Evolutionary conservation across 140 eudicot species (phyloP).

Genomic region (Cichorium intybus): DNA sequence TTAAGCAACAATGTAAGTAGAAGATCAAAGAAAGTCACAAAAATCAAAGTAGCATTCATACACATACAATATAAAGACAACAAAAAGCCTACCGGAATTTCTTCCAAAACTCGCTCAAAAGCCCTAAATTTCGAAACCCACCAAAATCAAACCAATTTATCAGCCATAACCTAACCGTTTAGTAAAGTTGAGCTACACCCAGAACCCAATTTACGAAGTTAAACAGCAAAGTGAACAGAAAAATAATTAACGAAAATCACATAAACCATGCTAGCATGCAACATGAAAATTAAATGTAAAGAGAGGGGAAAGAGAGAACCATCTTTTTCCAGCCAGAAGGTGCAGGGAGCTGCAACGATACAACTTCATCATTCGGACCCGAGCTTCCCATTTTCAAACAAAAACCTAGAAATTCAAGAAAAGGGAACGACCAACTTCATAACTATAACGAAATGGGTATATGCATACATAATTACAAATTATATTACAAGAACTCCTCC

Average conservation of each 20-base stretch:
- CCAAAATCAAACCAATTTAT: slow-evolving; percentile 4
- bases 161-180: slow-evolving; percentile 3
- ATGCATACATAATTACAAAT: no score
- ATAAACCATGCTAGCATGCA: neutral
- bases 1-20: slow-evolving; percentile 3
- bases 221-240: neutral
- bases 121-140: slow-evolving; percentile 15
- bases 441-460: neutral
- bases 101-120: neutral
- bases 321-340: slow-evolving; percentile 61
- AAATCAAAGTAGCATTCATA: neutral
- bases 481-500: no score
- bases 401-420: neutral
- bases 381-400: slow-evolving; percentile 43
- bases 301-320: slow-evolving; percentile 29
- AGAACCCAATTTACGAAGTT: slow-evolving; percentile 18
- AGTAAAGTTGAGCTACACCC: slow-evolving; percentile 14
- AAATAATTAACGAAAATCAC: no score
- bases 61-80: neutral
- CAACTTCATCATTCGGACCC: slow-evolving; percentile 32
- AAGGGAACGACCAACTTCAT: neutral
- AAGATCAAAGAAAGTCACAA: neutral
- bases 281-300: neutral
- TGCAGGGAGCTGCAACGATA: slow-evolving; percentile 54
- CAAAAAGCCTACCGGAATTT: neutral